A percentile compares a stretch with the other conserved stretches of the same genome.
Conservation (phyloP, 2,329 filamentous ascomycete genomes). For the Pezizomycotina sp. region DNA sequence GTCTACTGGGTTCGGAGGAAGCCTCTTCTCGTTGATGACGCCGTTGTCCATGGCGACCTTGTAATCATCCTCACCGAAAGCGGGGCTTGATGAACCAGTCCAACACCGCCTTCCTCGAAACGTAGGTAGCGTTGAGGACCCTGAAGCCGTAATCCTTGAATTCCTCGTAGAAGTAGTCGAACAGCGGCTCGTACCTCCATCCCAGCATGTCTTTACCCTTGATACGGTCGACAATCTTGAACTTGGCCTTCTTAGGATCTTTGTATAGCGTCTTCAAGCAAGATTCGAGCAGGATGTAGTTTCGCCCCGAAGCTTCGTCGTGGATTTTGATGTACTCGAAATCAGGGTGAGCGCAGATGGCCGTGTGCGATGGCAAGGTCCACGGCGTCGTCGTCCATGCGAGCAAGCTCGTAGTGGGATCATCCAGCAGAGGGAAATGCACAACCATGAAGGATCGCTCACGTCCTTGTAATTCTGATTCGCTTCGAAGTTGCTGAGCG, state of each 20-base stretch:
- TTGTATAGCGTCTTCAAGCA: slow-evolving; percentile 75
- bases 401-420: slow-evolving; percentile 57
- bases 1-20: slow-evolving; percentile 83
- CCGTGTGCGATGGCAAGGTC: slow-evolving; percentile 70
- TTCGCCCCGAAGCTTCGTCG: slow-evolving; percentile 65
- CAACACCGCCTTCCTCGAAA: slow-evolving; percentile 78
- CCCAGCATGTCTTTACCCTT: slow-evolving; percentile 72
- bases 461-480: slow-evolving; percentile 91
- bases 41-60: slow-evolving; percentile 60
- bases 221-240: slow-evolving; percentile 61
- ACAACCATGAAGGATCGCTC: slow-evolving; percentile 77
- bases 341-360: slow-evolving; percentile 59
- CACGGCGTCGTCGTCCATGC: slow-evolving; percentile 84
- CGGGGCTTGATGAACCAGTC: slow-evolving; percentile 89
- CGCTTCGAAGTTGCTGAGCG: slow-evolving; percentile 83
- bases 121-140: slow-evolving; percentile 69
- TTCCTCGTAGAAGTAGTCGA: slow-evolving; percentile 75
- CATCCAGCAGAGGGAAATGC: slow-evolving; percentile 65
- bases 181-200: slow-evolving; percentile 78
- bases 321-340: slow-evolving; percentile 78
- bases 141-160: slow-evolving; percentile 74
- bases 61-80: slow-evolving; percentile 94
- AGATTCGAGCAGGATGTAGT: slow-evolving; percentile 72
- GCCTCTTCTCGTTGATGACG: slow-evolving; percentile 56
- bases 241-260: slow-evolving; percentile 89